Evolutionary conservation across 176 grass and related monocot species (phyloP).

Genomic region (Thinopyrum elongatum): DNA sequence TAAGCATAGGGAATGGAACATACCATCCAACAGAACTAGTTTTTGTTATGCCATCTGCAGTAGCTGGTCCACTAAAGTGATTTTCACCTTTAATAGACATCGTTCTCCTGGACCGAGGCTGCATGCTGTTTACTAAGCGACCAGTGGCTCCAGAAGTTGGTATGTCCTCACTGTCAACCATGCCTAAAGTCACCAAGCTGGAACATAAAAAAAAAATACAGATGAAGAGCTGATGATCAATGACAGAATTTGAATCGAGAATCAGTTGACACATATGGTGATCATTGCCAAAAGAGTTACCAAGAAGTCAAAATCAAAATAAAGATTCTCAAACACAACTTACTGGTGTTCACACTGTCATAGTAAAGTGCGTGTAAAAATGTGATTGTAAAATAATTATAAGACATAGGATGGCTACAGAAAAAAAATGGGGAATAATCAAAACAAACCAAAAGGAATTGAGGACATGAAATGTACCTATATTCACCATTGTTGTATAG

Average conservation of each 20-base stretch:
- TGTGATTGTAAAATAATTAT: constrained; percentile 12
- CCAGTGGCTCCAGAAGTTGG: constrained; percentile 46
- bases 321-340: constrained; percentile 8
- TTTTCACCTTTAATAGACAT: constrained; percentile 71
- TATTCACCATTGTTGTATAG: constrained; percentile 91
- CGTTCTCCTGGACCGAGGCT: constrained; percentile 76
- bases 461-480: constrained; percentile 45
- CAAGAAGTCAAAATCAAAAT: constrained; percentile 22
- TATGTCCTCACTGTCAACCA: constrained; percentile 61
- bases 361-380: constrained; percentile 17
- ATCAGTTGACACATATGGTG: neutral
- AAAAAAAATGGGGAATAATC: constrained; percentile 1
- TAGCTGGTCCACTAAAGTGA: constrained; percentile 35
- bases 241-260: constrained; percentile 10
- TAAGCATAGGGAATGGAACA: constrained; percentile 33
- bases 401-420: constrained; percentile 3
- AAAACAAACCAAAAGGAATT: constrained; percentile 15
- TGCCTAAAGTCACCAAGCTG: constrained; percentile 63
- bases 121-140: constrained; percentile 51
- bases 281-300: constrained; percentile 23
- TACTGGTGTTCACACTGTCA: constrained; percentile 10
- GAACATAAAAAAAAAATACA: constrained; percentile 25
- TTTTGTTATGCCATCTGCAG: constrained; percentile 58
- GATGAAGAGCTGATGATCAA: constrained; percentile 36
- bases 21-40: constrained; percentile 74